phyloP scores from a whole-genome alignment of 306 rosid genomes.

The Canavalia ensiformis region DNA sequence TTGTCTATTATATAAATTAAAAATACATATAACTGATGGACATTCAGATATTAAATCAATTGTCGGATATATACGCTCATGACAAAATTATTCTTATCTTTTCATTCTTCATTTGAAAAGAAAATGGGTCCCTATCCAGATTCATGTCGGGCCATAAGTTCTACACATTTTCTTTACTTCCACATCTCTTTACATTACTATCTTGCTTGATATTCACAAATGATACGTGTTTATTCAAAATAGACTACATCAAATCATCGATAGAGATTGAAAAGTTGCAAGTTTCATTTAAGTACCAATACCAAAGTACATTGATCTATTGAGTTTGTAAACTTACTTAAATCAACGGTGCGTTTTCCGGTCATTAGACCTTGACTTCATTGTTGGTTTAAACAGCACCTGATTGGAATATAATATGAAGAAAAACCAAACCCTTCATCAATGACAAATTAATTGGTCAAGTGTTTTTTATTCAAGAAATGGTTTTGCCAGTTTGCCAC shows the following conservation, averaged over 20 bases:
- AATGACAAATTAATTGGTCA: conserved; percentile 27
- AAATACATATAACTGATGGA: no score
- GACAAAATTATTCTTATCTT: no score
- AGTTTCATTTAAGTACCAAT: not conserved
- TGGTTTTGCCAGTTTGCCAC: not conserved
- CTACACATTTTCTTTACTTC: not conserved
- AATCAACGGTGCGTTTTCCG: not conserved
- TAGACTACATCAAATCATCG: no score
- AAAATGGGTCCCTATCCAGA: not conserved
- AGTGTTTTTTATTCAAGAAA: conserved; percentile 25
- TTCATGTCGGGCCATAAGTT: not conserved
- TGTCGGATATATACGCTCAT: no score
- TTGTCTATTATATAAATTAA: no score
- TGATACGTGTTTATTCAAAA: not conserved
- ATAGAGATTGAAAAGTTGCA: not conserved
- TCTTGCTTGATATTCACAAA: not conserved
- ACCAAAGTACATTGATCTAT: not conserved
- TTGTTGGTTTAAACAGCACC: not conserved
- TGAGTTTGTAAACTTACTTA: not conserved
- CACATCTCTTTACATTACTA: not conserved
- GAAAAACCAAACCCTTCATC: conserved; percentile 8
- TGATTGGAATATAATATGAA: not conserved
- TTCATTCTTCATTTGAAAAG: not conserved
- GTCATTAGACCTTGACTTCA: not conserved
- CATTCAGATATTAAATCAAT: no score